Percentiles rank a stretch among this genome's conserved stretches.
phyloP scores from a whole-genome alignment of 352 stramenopile species.

The Phytophthora ramorum region DNA sequence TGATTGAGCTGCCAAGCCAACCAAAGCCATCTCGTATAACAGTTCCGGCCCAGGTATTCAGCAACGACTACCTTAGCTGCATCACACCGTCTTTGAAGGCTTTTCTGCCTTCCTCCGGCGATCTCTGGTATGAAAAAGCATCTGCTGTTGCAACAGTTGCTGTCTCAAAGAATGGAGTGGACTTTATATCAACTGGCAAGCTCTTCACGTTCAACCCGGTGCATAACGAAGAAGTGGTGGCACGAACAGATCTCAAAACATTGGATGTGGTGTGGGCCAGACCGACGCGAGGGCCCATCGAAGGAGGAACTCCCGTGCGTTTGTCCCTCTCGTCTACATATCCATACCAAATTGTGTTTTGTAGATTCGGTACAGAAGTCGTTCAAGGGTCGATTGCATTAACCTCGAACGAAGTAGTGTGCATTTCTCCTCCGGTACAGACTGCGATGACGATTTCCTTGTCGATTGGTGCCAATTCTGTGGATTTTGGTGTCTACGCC shows the following conservation, averaged over 20 bases:
- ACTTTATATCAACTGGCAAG: conserved; percentile 37
- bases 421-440: conserved; percentile 25
- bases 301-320: conserved; percentile 63
- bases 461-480: conserved; percentile 49
- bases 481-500: conserved; percentile 61
- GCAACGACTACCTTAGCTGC: conserved; percentile 36
- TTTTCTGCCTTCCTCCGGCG: conserved; percentile 13
- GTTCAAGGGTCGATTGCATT: conserved; percentile 32
- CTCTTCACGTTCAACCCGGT: conserved; percentile 40
- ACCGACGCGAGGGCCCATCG: conserved; percentile 57
- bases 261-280: conserved; percentile 41
- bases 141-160: conserved; percentile 35
- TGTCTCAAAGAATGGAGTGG: conserved; percentile 59
- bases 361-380: conserved; percentile 58
- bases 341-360: conserved; percentile 42
- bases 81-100: conserved; percentile 32
- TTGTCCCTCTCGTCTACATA: conserved; percentile 39
- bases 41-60: conserved; percentile 32
- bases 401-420: conserved; percentile 31
- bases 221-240: not conserved
- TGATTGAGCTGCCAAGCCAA: conserved; percentile 34
- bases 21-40: conserved; percentile 10
- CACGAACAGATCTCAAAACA: conserved; percentile 21
- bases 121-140: conserved; percentile 24
- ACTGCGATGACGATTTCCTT: conserved; percentile 30